phyloP scores from a whole-genome alignment of 768 basidiomycete genomes.

The Suillus fuscotomentosus region DNA sequence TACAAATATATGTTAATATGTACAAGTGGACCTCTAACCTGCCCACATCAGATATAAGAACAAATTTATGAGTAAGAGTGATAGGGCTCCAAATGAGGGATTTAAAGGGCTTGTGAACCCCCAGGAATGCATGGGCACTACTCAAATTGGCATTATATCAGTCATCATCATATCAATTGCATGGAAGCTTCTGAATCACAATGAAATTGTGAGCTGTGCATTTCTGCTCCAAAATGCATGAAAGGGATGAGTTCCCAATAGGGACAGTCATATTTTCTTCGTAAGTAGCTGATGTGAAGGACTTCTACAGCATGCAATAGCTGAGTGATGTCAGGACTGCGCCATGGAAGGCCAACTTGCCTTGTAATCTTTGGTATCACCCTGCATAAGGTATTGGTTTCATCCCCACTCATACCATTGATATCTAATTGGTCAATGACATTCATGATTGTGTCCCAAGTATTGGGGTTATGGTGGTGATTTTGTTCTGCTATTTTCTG shows the following conservation, averaged over 20 bases:
- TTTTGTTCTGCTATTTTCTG: constrained; percentile 4
- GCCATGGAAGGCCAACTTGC: neutral
- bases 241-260: neutral
- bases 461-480: neutral
- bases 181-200: neutral
- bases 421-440: neutral
- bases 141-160: neutral
- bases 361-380: neutral
- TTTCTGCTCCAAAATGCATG: neutral
- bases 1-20: too few species aligned
- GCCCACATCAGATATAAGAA: too few species aligned
- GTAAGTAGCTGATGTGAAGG: neutral
- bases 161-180: neutral
- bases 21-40: too few species aligned
- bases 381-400: neutral
- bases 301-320: neutral
- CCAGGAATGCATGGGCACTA: neutral
- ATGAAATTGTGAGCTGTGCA: neutral
- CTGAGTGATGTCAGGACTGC: neutral
- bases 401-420: constrained; percentile 10
- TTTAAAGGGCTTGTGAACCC: neutral
- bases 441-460: neutral
- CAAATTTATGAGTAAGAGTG: neutral
- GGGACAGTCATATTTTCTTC: neutral
- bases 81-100: neutral